Evolutionary conservation across 2,329 filamentous ascomycete species (phyloP).

Genomic region (Penicillium sp.): DNA sequence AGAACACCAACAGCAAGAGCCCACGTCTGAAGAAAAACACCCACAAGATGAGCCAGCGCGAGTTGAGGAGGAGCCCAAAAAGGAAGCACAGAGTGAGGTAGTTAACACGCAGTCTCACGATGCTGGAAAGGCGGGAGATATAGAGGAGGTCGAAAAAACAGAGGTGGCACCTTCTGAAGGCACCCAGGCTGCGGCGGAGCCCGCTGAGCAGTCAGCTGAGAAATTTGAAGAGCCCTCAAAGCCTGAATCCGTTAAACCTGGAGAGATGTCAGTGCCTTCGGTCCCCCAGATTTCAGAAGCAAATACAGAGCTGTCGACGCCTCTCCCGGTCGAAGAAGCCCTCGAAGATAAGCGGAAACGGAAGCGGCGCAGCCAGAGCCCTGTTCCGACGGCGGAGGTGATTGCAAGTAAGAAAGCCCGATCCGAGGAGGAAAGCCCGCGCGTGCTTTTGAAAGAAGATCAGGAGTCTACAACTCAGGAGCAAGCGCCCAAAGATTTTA

Average conservation of each 20-base stretch:
- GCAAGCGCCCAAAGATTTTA: constrained; percentile 10
- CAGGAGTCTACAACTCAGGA: constrained; percentile 11
- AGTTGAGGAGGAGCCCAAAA: background rate
- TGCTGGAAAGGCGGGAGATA: background rate
- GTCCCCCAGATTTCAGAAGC: constrained; percentile 25
- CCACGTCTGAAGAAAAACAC: background rate
- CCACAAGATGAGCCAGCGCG: background rate
- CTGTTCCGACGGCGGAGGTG: constrained; percentile 55
- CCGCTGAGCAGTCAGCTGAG: constrained; percentile 26
- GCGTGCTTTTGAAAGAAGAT: constrained; percentile 33
- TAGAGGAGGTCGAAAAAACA: background rate
- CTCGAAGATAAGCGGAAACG: constrained; percentile 60
- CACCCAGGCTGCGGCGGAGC: constrained; percentile 11
- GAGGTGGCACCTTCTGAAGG: background rate
- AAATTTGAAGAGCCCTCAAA: constrained; percentile 22
- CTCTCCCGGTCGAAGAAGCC: constrained; percentile 36
- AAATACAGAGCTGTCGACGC: constrained; percentile 28
- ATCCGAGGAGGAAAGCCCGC: constrained; percentile 43
- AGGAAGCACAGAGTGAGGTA: background rate
- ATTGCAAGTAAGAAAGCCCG: constrained; percentile 57
- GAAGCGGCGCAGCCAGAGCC: constrained; percentile 65
- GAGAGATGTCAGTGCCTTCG: constrained; percentile 17
- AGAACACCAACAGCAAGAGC: too few species aligned
- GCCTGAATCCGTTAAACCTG: too few species aligned
- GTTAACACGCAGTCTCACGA: background rate